Conservation (phyloP, 2,329 filamentous ascomycete species). For the Aureobasidium vineae region DNA sequence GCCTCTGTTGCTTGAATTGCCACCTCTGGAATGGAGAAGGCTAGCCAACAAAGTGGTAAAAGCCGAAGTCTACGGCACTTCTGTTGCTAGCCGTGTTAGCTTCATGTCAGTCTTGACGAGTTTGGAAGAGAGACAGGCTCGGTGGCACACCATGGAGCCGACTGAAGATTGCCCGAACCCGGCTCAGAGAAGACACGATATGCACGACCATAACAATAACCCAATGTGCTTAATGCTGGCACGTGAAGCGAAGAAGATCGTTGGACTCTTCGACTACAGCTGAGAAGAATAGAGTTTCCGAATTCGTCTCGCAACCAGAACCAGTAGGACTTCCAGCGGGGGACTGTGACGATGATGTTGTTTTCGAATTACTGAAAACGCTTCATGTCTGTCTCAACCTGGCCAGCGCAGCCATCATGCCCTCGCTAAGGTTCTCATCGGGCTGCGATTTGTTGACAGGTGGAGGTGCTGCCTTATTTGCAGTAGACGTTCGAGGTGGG, state of each 20-base stretch:
- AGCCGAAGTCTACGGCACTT: constrained; percentile 44
- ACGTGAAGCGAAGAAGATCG: constrained; percentile 37
- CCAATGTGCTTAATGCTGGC: constrained; percentile 38
- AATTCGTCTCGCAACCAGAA: background rate
- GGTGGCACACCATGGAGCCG: constrained; percentile 40
- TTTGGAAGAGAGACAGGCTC: constrained; percentile 45
- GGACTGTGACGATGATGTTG: background rate
- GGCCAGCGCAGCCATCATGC: constrained; percentile 58
- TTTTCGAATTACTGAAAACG: background rate
- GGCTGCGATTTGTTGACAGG: constrained; percentile 38
- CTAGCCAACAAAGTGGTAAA: constrained; percentile 49
- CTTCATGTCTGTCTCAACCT: constrained; percentile 48
- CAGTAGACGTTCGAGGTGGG: background rate
- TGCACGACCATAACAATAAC: constrained; percentile 30
- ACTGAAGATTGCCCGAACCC: constrained; percentile 17
- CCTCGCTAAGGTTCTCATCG: constrained; percentile 54
- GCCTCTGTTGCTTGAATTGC: constrained; percentile 42
- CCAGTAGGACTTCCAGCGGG: background rate
- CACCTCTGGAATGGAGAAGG: constrained; percentile 44
- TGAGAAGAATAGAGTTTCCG: background rate
- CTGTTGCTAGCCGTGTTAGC: constrained; percentile 34
- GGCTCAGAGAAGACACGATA: constrained; percentile 9
- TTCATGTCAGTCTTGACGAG: constrained; percentile 41
- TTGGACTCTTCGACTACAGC: constrained; percentile 29
- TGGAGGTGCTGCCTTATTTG: constrained; percentile 30